Base-by-base conservation (phyloP, 2,329 filamentous ascomycete species). In the Claviceps paspali region DNA sequence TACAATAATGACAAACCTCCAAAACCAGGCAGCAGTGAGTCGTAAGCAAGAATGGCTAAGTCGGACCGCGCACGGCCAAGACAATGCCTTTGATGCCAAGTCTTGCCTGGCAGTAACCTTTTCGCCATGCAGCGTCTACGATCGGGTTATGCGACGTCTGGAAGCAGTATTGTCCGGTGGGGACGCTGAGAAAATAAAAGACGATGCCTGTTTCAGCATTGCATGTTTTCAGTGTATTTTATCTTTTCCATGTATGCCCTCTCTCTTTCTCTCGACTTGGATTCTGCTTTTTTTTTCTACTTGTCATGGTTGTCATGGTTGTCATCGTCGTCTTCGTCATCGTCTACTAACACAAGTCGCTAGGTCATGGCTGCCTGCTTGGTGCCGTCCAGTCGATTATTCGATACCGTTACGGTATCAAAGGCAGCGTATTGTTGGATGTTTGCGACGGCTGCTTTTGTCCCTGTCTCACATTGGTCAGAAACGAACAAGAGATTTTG, bases 381-480 rank as follows among this genome's bases (percentile, higher is more conserved):
- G 42, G 45, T n/a, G 44, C 39, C 10, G 43, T 59, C 9, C 57
- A 59, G 36, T 38, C 40, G 6, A 45, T 44, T 2, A 46, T 59
- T 38, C 55, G 57, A 17, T 29, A 46, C 2, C 49, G 54, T 23
- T 61, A 59, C 44, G 44, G 43, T 37, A 57, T 61, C 27, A 38
- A 50, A 6, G 55, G 56, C 18, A 36, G 30, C 6, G 30, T 39
- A 0, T 23, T 18, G 9, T 24, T 29, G 3, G 57, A 61, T 36
- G 52, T 26, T 11, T 11, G 10, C 2, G 45, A 47, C 17, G 46
- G 48, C 14, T 58, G 51, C 33, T 53, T 38, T 33, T 52, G 48
- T 29, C 56, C 57, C 4, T 46, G 39, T 29, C 10, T 37, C 1
- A 49, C 53, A 11, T 42, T 60, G 18, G 38, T 48, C 4, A 46